Base-by-base conservation (phyloP, 2,329 filamentous ascomycete genomes). In the Fusarium xyrophilum region DNA sequence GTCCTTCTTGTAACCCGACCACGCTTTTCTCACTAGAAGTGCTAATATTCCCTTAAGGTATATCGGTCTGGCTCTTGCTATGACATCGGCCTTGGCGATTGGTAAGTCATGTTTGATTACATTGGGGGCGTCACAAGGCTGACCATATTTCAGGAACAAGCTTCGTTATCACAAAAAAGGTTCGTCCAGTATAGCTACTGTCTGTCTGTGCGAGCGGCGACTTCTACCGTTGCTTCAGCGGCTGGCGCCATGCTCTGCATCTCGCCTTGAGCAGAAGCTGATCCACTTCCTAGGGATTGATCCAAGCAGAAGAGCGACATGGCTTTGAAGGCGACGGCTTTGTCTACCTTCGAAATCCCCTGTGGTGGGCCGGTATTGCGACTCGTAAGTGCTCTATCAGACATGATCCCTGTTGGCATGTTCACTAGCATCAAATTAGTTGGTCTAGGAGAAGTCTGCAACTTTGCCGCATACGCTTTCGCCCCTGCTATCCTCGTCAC, bases 151-250 rank as follows among this genome's bases (percentile, higher is more conserved):
- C 73, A 96, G 93, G 93, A 76, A 93, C 93, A 53, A 97, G 94
- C 86, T 99, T 99, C 80, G 95, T 99, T 73, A 97, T 99, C 76
- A 99, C 96, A 48, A 99, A 99, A 83, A 98, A 97, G 87, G 92
- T 96, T 82, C 79, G 76, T 72, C 27, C 17, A 40, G 35, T 28
- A 54, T 11, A 47, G 30, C 25, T 40, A 28, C 44, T 33, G 30
- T 27, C 51, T 27, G 43, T 30, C 27, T 21, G 13, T 30, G 13
- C 47, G 27, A 67, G 13, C 48, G 21, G 39, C 39, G 15, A 32
- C 48, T 23, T 28, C 30, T 19, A 30, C 30, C 25, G 38, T 35
- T 25, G 44, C 48, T 44, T 28, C 8, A 38, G 25, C 40, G 21
- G 19, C 46, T 38, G n/a, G 21, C 44, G 27, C 28, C 50, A 48